These are phyloP conservation scores for Chlamydomonas sp. DNA, from an alignment of 139 green algal genomes.

Conservation along the genomic window DNA sequence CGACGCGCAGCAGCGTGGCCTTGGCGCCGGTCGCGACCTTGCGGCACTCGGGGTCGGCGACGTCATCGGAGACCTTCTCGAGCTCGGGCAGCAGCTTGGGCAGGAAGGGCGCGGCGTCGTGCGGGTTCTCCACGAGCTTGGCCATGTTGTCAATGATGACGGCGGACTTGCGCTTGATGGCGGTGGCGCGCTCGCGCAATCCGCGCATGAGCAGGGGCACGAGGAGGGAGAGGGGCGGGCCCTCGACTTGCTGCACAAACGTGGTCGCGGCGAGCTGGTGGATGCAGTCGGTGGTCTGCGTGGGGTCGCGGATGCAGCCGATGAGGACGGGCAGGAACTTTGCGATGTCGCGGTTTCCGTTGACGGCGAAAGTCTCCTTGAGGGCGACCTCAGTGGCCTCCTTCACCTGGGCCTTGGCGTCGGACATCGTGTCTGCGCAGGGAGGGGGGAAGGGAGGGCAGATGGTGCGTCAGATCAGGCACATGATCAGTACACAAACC, in stretches of 20 bases:
- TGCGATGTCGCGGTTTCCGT: conserved; percentile 70
- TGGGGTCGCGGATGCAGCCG: conserved; percentile 46
- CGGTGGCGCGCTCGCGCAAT: conserved; percentile 71
- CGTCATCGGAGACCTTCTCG: conserved; percentile 65
- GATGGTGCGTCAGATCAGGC: background rate
- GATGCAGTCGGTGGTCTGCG: conserved; percentile 72
- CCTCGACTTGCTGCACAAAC: conserved; percentile 79
- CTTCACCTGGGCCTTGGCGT: conserved; percentile 63
- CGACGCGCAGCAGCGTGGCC: conserved; percentile 44
- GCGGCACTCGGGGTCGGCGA: conserved; percentile 85
- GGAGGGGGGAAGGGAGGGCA: background rate
- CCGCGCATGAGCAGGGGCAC: conserved; percentile 81
- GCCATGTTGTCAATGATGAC: conserved; percentile 92
- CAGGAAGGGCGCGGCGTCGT: conserved; percentile 77
- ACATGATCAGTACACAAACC: background rate
- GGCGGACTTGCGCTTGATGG: conserved; percentile 82
- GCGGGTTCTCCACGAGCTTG: conserved; percentile 83
- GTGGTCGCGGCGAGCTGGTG: conserved; percentile 87
- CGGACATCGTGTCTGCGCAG: conserved; percentile 35
- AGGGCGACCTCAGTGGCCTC: conserved; percentile 32
- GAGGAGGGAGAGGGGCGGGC: conserved; percentile 77
- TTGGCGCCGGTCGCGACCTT: conserved; percentile 49
- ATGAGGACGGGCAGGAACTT: conserved; percentile 79
- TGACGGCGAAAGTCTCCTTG: conserved; percentile 33
- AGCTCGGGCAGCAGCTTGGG: conserved; percentile 68